A percentile compares a stretch with the other conserved stretches of the same genome.
Conservation (phyloP, 805 yeast species). For the Pichia cephalocereana region DNA sequence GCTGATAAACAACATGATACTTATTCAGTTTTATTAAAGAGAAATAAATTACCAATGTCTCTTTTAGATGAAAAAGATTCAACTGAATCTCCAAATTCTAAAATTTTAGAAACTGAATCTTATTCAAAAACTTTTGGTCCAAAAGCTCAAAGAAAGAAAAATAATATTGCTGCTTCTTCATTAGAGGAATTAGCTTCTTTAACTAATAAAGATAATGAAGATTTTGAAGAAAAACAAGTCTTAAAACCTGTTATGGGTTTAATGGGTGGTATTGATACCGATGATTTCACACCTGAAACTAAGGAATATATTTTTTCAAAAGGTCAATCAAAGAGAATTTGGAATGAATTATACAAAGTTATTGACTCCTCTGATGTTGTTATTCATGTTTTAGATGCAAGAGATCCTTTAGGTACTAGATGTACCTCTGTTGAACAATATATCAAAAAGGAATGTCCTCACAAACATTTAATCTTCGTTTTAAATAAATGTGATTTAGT, state of each 20-base stretch:
- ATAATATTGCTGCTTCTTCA: slow-evolving; percentile 64
- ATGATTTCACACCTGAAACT: slow-evolving; percentile 83
- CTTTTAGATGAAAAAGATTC: slow-evolving; percentile 77
- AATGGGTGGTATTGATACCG: slow-evolving; percentile 65
- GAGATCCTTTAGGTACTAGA: slow-evolving; percentile 95
- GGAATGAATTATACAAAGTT: slow-evolving; percentile 96
- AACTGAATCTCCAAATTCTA: slow-evolving; percentile 68
- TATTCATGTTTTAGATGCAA: slow-evolving; percentile 91
- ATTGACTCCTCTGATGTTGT: slow-evolving; percentile 97
- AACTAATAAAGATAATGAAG: slow-evolving; percentile 47
- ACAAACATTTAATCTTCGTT: slow-evolving; percentile 90
- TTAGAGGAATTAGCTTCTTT: slow-evolving; percentile 66
- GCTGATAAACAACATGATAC: slow-evolving; percentile 75
- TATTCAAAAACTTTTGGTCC: slow-evolving; percentile 85
- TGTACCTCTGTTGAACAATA: slow-evolving; percentile 91
- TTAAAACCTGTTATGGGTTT: slow-evolving; percentile 67
- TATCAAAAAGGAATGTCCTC: slow-evolving; percentile 89
- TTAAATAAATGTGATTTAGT: slow-evolving; percentile 96
- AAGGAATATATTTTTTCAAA: slow-evolving; percentile 92
- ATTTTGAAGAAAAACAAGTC: slow-evolving; percentile 68
- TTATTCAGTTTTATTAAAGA: slow-evolving; percentile 76
- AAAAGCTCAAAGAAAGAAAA: slow-evolving; percentile 86
- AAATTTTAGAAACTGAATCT: slow-evolving; percentile 82
- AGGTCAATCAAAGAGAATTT: slow-evolving; percentile 96
- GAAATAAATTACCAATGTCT: slow-evolving; percentile 95